These are phyloP conservation scores for Zoysia japonica DNA, from an alignment of 176 grass and related monocot species.

Conservation along the genomic window DNA sequence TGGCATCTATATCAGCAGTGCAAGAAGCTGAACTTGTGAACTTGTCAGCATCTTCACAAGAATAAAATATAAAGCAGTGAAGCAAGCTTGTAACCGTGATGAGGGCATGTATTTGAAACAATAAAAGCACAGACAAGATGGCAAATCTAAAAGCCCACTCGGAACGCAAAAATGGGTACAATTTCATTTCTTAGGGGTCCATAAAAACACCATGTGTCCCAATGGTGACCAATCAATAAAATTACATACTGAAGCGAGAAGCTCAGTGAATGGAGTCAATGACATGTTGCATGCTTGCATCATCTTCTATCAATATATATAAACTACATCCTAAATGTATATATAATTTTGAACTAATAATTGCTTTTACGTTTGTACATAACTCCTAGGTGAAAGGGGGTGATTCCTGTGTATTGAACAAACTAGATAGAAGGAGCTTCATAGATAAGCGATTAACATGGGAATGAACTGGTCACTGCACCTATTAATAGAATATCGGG, in stretches of 20 bases:
- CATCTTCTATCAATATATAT: conserved; percentile 2
- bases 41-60: neutral
- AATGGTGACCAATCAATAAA: neutral
- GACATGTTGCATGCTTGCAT: neutral
- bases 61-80: neutral
- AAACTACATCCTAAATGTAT: neutral
- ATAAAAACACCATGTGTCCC: neutral
- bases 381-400: no score
- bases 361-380: neutral
- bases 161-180: neutral
- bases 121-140: neutral
- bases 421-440: neutral
- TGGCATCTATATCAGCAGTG: neutral
- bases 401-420: neutral
- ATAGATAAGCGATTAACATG: neutral
- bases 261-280: neutral
- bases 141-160: neutral
- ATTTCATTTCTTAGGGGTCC: neutral
- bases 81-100: neutral
- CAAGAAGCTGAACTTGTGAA: neutral
- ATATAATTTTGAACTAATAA: neutral
- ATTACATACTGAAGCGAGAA: neutral
- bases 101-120: neutral
- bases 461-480: neutral
- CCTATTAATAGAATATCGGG: neutral